phyloP scores from a whole-genome alignment of 2,329 filamentous ascomycete genomes.

The Fusarium pseudocircinatum region DNA sequence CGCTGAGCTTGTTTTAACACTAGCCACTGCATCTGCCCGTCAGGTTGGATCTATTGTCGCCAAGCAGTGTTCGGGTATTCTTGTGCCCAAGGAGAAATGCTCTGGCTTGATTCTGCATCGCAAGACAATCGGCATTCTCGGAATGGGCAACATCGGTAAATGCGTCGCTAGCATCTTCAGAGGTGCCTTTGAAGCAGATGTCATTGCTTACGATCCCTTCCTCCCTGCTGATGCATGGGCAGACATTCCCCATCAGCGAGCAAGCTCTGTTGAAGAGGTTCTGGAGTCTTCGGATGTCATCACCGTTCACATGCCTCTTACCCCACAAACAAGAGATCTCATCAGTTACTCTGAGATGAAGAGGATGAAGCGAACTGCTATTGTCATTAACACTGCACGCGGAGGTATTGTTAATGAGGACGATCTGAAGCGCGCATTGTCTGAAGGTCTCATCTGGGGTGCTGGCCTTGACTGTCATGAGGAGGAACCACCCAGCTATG shows the following conservation, averaged over 20 bases:
- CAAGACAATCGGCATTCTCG: slow-evolving; percentile 51
- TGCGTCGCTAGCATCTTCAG: slow-evolving; percentile 50
- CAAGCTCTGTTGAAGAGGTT: slow-evolving; percentile 46
- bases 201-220: slow-evolving; percentile 52
- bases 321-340: slow-evolving; percentile 44
- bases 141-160: slow-evolving; percentile 53
- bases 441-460: slow-evolving; percentile 49
- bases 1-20: slow-evolving; percentile 50
- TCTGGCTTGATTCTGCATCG: slow-evolving; percentile 49
- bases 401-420: slow-evolving; percentile 53
- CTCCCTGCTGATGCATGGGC: slow-evolving; percentile 46
- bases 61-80: slow-evolving; percentile 43
- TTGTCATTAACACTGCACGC: slow-evolving; percentile 53
- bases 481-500: slow-evolving; percentile 50
- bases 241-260: slow-evolving; percentile 47
- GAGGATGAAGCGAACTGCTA: slow-evolving; percentile 51
- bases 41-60: slow-evolving; percentile 45
- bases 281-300: slow-evolving; percentile 47
- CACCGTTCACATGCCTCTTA: slow-evolving; percentile 52
- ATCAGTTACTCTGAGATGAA: slow-evolving; percentile 46
- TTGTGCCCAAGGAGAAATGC: slow-evolving; percentile 53
- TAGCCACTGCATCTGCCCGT: slow-evolving; percentile 49
- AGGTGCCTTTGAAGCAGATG: slow-evolving; percentile 47
- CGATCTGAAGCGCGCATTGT: slow-evolving; percentile 46
- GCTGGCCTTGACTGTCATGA: slow-evolving; percentile 54